Conservation (phyloP, 2,329 filamentous ascomycete species). For the Pseudophaeomoniella oleicola region DNA sequence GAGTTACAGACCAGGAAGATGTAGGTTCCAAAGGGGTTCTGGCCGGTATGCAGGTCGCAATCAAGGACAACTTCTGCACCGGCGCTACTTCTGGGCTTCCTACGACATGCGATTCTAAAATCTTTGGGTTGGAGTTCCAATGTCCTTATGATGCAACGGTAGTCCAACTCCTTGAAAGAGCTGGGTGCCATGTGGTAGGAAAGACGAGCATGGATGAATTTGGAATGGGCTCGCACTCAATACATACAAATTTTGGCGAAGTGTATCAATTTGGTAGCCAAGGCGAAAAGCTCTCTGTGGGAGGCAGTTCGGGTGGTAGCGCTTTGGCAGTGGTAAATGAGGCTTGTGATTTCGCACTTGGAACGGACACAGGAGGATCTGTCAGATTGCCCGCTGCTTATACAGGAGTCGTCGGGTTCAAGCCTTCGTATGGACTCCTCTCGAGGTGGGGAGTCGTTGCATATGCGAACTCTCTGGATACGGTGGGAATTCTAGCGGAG, state of each 20-base stretch:
- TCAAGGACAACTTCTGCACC: conserved; percentile 70
- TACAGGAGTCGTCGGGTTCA: conserved; percentile 69
- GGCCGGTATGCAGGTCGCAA: conserved; percentile 36
- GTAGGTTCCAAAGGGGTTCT: neutral
- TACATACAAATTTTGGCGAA: conserved; percentile 50
- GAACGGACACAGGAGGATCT: conserved; percentile 87
- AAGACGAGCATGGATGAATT: conserved; percentile 96
- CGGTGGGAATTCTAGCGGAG: conserved; percentile 60
- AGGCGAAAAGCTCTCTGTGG: conserved; percentile 49
- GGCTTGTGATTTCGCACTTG: conserved; percentile 45
- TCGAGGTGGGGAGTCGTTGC: conserved; percentile 77
- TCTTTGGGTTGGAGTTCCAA: conserved; percentile 51
- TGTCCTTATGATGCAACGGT: conserved; percentile 77
- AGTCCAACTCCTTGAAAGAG: conserved; percentile 48
- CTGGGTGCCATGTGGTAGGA: conserved; percentile 50
- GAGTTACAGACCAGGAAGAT: no score
- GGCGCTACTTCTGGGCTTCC: conserved; percentile 30
- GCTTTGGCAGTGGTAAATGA: conserved; percentile 56
- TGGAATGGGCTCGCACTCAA: conserved; percentile 80
- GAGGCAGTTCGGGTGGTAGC: conserved; percentile 87
- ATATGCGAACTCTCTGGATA: conserved; percentile 87
- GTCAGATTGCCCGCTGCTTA: conserved; percentile 80
- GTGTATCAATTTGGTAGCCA: conserved; percentile 26
- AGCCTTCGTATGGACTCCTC: conserved; percentile 79
- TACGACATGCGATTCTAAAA: conserved; percentile 72